Evolutionary conservation across 2,329 filamentous ascomycete genomes (phyloP).

Genomic region (Neofusicoccum umdonicola): DNA sequence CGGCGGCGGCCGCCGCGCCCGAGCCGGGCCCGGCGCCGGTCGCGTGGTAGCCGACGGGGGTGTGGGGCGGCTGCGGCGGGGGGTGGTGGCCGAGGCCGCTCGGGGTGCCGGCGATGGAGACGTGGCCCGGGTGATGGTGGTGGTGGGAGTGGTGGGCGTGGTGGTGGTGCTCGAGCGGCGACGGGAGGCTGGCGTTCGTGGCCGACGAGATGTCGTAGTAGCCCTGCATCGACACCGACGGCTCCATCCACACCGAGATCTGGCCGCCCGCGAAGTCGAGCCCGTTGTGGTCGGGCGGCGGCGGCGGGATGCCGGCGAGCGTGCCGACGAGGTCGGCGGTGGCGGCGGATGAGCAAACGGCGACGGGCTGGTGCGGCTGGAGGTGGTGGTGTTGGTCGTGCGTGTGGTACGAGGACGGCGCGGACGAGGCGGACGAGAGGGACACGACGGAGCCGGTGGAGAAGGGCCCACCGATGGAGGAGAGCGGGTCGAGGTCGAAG

Average conservation of each 20-base stretch:
- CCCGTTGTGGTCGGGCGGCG: constrained; percentile 28
- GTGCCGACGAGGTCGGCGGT: background rate
- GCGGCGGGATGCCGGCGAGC: background rate
- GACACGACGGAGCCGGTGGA: background rate
- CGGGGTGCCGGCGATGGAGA: background rate
- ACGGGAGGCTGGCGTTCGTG: background rate
- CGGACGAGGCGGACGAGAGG: background rate
- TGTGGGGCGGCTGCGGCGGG: background rate
- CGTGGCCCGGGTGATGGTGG: background rate
- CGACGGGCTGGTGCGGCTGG: constrained; percentile 31
- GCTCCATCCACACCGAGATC: constrained; percentile 41
- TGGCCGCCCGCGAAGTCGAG: constrained; percentile 42
- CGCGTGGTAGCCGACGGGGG: background rate
- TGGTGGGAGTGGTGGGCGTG: background rate
- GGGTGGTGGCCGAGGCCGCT: background rate
- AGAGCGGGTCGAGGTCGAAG: constrained; percentile 26
- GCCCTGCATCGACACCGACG: constrained; percentile 26
- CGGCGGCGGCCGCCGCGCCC: too few species aligned
- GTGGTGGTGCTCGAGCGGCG: constrained; percentile 1
- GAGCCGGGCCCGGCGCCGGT: background rate
- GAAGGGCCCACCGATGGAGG: constrained; percentile 14
- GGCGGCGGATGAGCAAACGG: background rate
- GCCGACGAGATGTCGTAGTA: constrained; percentile 6
- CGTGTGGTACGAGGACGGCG: background rate
- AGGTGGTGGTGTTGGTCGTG: constrained; percentile 32